Evolutionary conservation across 768 basidiomycete species (phyloP), one percentile per base, ranked within the genome.

Genomic region (Fomitopsis serialis): DNA sequence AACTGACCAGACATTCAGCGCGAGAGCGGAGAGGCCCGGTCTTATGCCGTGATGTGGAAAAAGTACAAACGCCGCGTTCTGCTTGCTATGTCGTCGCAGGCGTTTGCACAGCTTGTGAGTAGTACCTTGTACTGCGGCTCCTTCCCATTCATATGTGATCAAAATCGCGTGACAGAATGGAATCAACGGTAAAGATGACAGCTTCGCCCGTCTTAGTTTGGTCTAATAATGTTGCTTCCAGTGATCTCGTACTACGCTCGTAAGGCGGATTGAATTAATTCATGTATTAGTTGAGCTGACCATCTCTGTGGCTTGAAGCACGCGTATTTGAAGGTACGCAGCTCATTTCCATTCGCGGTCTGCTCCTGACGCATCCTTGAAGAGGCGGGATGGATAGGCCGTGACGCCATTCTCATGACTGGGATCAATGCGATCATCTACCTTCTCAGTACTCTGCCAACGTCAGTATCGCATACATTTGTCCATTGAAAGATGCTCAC

Each of bases 371-470:
- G 45, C 24, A 12, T 27, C 36, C 46, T 53, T 55, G 29, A 66
- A 94, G 92, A 87, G 77, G 95, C 95, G 50, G 95, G 95, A 53
- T 98, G 94, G 93, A 78, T 94, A 50, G 95, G 95, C 13, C 80
- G 95, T 37, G 84, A 95, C 63, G 95, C 95, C 12, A 81, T 98
- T 56, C 75, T 98, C 23, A 98, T 98, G 95, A 92, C 94, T 12
- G 95, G 94, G 1, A 89, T 97, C 64, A 98, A 97, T 62, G 82
- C 87, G 7, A 74, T 89, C 50, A 85, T 92, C 55, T 92, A 92
- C 58, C 63, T 91, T 22, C 70, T 88, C 12, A 87, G 85, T 63
- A 90, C 92, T 3, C 69, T 95, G 37, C 91, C 91, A 5, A 87
- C 93, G 87, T 92, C 57, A 54, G 87, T 52, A 19, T 68, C n/a